Conservation (phyloP, 148 eudicot genomes). For the Rhododendron ferrugineum region DNA sequence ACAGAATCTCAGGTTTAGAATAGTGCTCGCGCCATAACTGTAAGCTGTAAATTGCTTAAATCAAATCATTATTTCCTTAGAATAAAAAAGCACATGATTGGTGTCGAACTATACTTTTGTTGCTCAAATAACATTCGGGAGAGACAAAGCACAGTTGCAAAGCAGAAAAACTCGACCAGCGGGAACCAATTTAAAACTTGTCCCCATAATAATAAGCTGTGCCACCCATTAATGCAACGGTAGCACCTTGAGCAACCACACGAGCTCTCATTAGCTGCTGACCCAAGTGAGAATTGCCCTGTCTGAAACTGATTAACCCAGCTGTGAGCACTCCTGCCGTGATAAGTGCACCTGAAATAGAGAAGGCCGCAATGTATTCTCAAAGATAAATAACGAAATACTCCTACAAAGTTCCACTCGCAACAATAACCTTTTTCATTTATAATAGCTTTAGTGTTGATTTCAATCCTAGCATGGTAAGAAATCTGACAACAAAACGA, state of each 20-base stretch:
- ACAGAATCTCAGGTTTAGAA: not conserved
- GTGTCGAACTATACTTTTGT: not conserved
- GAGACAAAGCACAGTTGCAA: not conserved
- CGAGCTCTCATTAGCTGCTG: constrained; percentile 95
- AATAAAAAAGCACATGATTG: not conserved
- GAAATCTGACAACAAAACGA: not conserved
- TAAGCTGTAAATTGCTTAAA: too few species aligned
- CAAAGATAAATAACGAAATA: not conserved
- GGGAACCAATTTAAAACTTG: constrained; percentile 19
- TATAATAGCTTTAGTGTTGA: not conserved
- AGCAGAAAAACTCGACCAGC: not conserved
- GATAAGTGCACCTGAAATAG: constrained; percentile 64
- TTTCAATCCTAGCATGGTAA: not conserved
- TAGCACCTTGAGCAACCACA: constrained; percentile 88
- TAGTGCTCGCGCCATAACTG: not conserved
- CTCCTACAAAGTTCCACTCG: not conserved
- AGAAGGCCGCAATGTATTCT: not conserved
- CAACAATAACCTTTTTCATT: not conserved
- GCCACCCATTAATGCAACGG: constrained; percentile 87
- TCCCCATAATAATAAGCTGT: constrained; percentile 80
- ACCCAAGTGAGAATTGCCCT: constrained; percentile 73
- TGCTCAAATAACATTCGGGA: not conserved
- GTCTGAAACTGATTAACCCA: constrained; percentile 77
- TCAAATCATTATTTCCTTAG: not conserved
- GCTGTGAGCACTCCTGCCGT: constrained; percentile 91